Evolutionary conservation across 2,329 filamentous ascomycete genomes (phyloP).

Genomic region (Calycina marina): DNA sequence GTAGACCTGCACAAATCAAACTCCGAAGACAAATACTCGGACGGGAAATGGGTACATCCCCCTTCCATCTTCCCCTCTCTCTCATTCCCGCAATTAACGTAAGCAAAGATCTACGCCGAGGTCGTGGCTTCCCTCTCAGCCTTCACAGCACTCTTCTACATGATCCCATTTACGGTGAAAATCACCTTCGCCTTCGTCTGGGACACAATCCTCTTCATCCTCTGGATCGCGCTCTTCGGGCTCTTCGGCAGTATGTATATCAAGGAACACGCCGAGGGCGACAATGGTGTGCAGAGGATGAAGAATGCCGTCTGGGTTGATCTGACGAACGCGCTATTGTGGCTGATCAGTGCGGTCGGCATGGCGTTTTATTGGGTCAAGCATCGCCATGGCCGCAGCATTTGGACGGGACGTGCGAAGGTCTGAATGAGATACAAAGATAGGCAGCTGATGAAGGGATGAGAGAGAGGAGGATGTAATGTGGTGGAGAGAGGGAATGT

Average conservation of each 20-base stretch:
- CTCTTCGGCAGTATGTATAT: constrained; percentile 74
- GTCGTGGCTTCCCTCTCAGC: constrained; percentile 53
- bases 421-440: too few relatives aligned
- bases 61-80: not conserved
- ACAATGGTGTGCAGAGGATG: constrained; percentile 56
- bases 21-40: constrained; percentile 33
- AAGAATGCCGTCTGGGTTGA: constrained; percentile 79
- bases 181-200: constrained; percentile 45
- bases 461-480: constrained; percentile 1
- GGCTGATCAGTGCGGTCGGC: constrained; percentile 49
- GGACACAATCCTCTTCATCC: constrained; percentile 57
- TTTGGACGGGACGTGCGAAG: constrained; percentile 44
- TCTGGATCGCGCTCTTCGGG: constrained; percentile 74
- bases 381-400: constrained; percentile 34
- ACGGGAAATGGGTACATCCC: constrained; percentile 54
- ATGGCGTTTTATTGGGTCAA: constrained; percentile 43
- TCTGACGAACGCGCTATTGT: constrained; percentile 58
- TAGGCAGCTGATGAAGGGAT: constrained; percentile 17
- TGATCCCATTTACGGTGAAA: constrained; percentile 44
- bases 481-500: too few relatives aligned
- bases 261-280: constrained; percentile 46
- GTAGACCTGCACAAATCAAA: constrained; percentile 45
- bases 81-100: constrained; percentile 1
- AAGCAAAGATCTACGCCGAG: constrained; percentile 50
- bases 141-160: constrained; percentile 48